These are phyloP conservation scores for Amanita pseudoporphyria DNA, from an alignment of 768 basidiomycete species.

Conservation along the genomic window DNA sequence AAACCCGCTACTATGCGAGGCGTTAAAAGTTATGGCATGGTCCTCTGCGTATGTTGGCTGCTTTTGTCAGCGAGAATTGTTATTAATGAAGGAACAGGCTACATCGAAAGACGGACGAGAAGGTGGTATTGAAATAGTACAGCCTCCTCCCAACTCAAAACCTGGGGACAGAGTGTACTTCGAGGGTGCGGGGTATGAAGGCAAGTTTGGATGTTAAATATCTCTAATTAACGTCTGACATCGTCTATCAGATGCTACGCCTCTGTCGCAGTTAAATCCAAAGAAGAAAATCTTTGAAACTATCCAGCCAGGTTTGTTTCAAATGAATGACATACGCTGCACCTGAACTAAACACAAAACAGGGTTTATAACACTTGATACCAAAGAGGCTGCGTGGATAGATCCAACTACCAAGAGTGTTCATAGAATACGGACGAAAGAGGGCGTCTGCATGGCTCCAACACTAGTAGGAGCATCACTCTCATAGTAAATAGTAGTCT, in stretches of 20 bases:
- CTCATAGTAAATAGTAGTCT: constrained; percentile 40
- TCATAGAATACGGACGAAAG: constrained; percentile 80
- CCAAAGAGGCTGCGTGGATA: constrained; percentile 87
- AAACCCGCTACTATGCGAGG: constrained; percentile 98
- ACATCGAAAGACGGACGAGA: constrained; percentile 86
- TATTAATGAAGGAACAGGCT: constrained; percentile 40
- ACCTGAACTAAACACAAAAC: constrained; percentile 6
- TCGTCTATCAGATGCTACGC: constrained; percentile 38
- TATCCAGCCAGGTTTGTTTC: constrained; percentile 68
- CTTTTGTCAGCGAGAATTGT: background rate
- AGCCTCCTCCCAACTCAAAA: constrained; percentile 76
- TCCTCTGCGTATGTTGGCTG: constrained; percentile 61
- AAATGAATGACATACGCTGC: background rate
- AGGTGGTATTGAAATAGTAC: constrained; percentile 83
- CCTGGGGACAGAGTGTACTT: constrained; percentile 95
- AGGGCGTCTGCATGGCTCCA: constrained; percentile 73
- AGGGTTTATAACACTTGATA: constrained; percentile 87
- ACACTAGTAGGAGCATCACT: constrained; percentile 86
- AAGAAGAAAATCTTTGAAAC: constrained; percentile 99
- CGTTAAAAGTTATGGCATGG: constrained; percentile 97
- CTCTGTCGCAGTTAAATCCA: constrained; percentile 84
- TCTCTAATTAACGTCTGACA: constrained; percentile 1
- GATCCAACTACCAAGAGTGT: constrained; percentile 69
- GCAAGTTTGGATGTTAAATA: constrained; percentile 28
- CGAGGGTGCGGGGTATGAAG: constrained; percentile 81